Base-by-base conservation (phyloP, 306 rosid species). In the Vachellia pachyceras region DNA sequence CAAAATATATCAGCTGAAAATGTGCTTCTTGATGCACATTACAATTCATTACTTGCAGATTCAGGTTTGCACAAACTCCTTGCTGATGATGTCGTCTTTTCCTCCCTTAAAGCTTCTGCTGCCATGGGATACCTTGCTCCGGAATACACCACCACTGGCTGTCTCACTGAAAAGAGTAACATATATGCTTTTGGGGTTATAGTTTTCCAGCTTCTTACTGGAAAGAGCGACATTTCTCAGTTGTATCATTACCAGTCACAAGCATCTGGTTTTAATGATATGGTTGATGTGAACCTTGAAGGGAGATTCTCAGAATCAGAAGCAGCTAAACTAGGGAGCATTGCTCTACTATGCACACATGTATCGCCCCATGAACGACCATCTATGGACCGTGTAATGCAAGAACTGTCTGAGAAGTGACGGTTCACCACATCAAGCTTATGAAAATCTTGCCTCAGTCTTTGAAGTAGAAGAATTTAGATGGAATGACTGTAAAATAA, bases 61-160 rank as follows among this genome's bases (percentile, higher is more conserved):
- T 91, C 98, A 2, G 96, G 94, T 42, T 77, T 92, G 80, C 97
- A 92, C 90, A 92, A 94, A 72, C 97, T 94, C 25, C 97, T 94
- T 42, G 97, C 90, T 61, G 97, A 92, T 44, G 98, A 94, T 78
- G 86, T 87, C 29, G 83, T 92, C 85, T 94, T 86, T 79, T 92
- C 92, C 9, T 82, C 86, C 79, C 96, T 94, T 75, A 94, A 94
- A 85, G 93, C 89, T 45, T 89, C 93, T 79, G 97, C 98, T 41
- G 98, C 97, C 70, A 87, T 83, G 93, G 98, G 98, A 75, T 94
- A 92, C 79, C 83, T 94, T 50, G 91, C 96, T 40, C 98, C 98
- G 0, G 98, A 94, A 77, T 94, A 94, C 80, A 50, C 91, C 12
- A 81, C 77, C 39, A 94, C 93, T 0, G 98, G 98, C 23, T 91